Base-by-base conservation (phyloP, 78 protist species). In the Anaeramoeba ignava region DNA sequence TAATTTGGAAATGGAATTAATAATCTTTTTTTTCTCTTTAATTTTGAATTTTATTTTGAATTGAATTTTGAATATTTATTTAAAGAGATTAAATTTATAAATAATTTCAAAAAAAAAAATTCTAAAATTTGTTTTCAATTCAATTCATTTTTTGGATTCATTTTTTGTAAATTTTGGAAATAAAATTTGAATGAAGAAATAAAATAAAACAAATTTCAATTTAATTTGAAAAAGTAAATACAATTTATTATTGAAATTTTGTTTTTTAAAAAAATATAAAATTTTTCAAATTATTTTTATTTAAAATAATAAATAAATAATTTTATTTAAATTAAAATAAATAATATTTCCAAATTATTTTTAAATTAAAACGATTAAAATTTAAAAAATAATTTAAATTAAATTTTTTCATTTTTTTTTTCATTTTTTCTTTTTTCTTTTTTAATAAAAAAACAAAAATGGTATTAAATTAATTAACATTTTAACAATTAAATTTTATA, bases 61-160 rank as follows among this genome's bases (percentile, higher is more conserved):
- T n/a, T n/a, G n/a, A n/a, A n/a, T n/a, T 68, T 68, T 68, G 78
- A 68, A 68, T 68, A 68, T n/a, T n/a, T 33, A 33, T 68, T n/a
- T 68, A 33, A 33, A 68, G 31, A 68, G 31, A 68, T 68, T n/a
- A n/a, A 68, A 33, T 33, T 68, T 68, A n/a, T 68, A 68, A 33
- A 33, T n/a, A n/a, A 68, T 68, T 68, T 68, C n/a, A 33, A 33
- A 68, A 68, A 68, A 68, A 33, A n/a, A 68, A 33, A n/a, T 33
- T 33, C n/a, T 33, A 33, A 33, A n/a, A 68, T 33, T n/a, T 68
- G 78, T n/a, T 33, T 33, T n/a, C 78, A n/a, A 68, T 33, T 68
- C 78, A 68, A 68, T 33, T 33, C n/a, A 33, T n/a, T n/a, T 68
- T n/a, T 68, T n/a, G n/a, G 31, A n/a, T 33, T 68, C n/a, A 33